These are phyloP conservation scores for Cryptomeria japonica DNA, from an alignment of 75 land plant species.

Conservation along the genomic window DNA sequence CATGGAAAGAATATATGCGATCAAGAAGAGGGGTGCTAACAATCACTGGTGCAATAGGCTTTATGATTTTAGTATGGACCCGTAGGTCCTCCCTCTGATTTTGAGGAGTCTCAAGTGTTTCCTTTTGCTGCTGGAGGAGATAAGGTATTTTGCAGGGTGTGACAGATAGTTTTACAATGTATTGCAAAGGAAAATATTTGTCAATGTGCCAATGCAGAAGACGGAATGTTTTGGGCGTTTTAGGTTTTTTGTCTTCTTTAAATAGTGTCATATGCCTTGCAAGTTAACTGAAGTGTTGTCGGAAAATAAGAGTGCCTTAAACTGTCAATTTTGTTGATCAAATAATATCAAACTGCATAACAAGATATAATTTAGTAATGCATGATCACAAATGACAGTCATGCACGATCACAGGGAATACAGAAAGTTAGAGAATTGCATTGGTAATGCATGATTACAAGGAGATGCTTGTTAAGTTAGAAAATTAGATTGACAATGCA, in stretches of 20 bases:
- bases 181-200: no score
- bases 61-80: background rate
- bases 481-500: background rate
- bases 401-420: no score
- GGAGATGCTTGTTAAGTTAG: background rate
- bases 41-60: background rate
- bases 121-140: background rate
- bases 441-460: background rate
- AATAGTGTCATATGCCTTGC: no score
- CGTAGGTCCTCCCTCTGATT: background rate
- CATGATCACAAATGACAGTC: no score
- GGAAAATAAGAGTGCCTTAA: no score
- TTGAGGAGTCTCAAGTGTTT: background rate
- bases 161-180: background rate
- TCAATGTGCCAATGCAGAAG: no score
- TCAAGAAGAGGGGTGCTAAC: conserved; percentile 64
- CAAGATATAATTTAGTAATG: no score
- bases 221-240: no score
- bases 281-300: no score
- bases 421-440: no score
- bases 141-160: background rate
- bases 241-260: no score
- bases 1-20: conserved; percentile 63
- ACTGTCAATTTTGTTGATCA: no score
- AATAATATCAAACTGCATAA: background rate